Evolutionary conservation across 192 early-diverging fungal species (phyloP).

Genomic region (Paraglomus occultum): DNA sequence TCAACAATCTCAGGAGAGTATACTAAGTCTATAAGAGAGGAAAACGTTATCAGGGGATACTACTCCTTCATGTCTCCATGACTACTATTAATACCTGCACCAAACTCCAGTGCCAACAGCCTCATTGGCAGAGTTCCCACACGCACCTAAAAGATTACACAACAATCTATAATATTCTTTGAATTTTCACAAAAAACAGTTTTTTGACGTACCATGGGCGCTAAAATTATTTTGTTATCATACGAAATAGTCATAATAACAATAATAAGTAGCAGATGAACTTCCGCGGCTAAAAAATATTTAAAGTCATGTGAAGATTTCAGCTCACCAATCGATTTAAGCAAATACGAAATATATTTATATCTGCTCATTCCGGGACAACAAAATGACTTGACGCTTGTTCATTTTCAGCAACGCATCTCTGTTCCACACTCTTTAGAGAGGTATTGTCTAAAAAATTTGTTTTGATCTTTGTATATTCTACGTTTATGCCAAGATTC

Average conservation of each 20-base stretch:
- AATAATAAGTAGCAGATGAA: no score
- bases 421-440: no score
- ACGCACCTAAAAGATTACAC: conserved; percentile 49
- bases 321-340: no score
- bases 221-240: conserved; percentile 71
- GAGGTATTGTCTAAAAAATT: no score
- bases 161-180: background rate
- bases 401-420: no score
- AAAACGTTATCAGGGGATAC: background rate
- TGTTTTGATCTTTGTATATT: no score
- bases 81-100: conserved; percentile 61
- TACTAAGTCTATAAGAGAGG: conserved; percentile 64
- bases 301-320: no score
- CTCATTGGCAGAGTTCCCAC: conserved; percentile 90
- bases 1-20: conserved; percentile 91
- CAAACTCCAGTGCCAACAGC: conserved; percentile 78
- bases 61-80: background rate
- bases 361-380: no score
- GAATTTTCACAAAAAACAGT: background rate
- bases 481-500: no score
- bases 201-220: conserved; percentile 80
- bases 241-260: conserved; percentile 21
- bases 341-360: no score
- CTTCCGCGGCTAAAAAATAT: no score
- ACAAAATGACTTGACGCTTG: no score